Percentiles rank a stretch among this genome's conserved stretches.
These are phyloP conservation scores for Gastrolobium bilobum DNA, from an alignment of 306 rosid genomes.

Conservation along the genomic window DNA sequence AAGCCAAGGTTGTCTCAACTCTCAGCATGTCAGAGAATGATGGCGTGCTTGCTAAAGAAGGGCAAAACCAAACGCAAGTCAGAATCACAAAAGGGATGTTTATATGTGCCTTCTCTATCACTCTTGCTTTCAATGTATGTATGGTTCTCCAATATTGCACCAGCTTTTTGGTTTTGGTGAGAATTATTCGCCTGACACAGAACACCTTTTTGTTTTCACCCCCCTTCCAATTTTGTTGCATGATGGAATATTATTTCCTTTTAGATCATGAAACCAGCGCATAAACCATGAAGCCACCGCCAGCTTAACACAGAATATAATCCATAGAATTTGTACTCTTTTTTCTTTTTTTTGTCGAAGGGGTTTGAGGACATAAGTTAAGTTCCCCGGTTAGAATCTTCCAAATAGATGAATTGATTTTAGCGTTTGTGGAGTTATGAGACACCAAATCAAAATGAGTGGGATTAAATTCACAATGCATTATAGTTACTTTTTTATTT, in stretches of 20 bases:
- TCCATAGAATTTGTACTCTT: slow-evolving; percentile 24
- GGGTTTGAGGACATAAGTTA: slow-evolving; percentile 24
- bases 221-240: not conserved
- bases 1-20: slow-evolving; percentile 23
- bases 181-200: slow-evolving; percentile 33
- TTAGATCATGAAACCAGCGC: slow-evolving; percentile 45
- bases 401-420: too few species aligned
- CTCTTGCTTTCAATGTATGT: slow-evolving; percentile 33
- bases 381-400: not conserved
- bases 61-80: slow-evolving; percentile 23
- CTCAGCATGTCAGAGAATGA: slow-evolving; percentile 47
- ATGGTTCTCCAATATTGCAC: slow-evolving; percentile 39
- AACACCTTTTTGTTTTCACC: not conserved
- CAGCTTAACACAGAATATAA: not conserved
- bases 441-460: too few species aligned
- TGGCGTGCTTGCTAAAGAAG: slow-evolving; percentile 52
- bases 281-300: slow-evolving; percentile 29
- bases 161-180: slow-evolving; percentile 41
- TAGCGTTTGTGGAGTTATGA: too few species aligned
- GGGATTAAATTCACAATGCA: too few species aligned
- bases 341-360: slow-evolving; percentile 18
- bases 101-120: slow-evolving; percentile 41
- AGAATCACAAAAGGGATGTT: slow-evolving; percentile 14
- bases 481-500: too few species aligned
- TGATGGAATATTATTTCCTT: slow-evolving; percentile 48